Conservation (phyloP, 179 eudicot species). For the Beta corolliflora region DNA sequence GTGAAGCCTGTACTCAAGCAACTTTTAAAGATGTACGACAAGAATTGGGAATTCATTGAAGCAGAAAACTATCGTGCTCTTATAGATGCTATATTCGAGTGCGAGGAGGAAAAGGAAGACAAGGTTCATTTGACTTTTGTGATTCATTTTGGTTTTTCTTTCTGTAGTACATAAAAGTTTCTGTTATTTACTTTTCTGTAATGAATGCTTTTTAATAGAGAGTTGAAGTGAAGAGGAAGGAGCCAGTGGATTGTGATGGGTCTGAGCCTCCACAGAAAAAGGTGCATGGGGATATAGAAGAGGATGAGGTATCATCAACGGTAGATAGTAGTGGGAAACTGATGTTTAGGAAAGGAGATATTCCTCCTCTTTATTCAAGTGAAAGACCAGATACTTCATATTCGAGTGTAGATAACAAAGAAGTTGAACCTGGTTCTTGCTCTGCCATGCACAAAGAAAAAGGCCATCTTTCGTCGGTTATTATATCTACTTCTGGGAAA, state of each 20-base stretch:
- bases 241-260: constrained; percentile 15
- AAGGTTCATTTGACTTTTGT: constrained; percentile 33
- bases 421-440: constrained; percentile 26
- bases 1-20: constrained; percentile 64
- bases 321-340: constrained; percentile 12
- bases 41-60: constrained; percentile 84
- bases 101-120: constrained; percentile 36
- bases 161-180: not conserved
- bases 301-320: constrained; percentile 32
- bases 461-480: constrained; percentile 21
- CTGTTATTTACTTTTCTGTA: not conserved
- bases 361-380: constrained; percentile 17
- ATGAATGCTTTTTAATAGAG: constrained; percentile 21
- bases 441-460: constrained; percentile 32
- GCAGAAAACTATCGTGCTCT: constrained; percentile 80
- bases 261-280: constrained; percentile 33
- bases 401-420: constrained; percentile 11
- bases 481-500: constrained; percentile 21
- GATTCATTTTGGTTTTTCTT: not conserved
- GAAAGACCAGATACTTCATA: constrained; percentile 12
- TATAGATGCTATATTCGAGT: constrained; percentile 81
- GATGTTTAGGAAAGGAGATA: constrained; percentile 8
- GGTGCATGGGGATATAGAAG: constrained; percentile 21
- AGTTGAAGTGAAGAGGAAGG: constrained; percentile 33
- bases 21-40: constrained; percentile 59